A percentile compares a stretch with the other conserved stretches of the same genome.
These are phyloP conservation scores for Myriosclerotinia curreyana DNA, from an alignment of 2,329 filamentous ascomycete species.

Conservation along the genomic window DNA sequence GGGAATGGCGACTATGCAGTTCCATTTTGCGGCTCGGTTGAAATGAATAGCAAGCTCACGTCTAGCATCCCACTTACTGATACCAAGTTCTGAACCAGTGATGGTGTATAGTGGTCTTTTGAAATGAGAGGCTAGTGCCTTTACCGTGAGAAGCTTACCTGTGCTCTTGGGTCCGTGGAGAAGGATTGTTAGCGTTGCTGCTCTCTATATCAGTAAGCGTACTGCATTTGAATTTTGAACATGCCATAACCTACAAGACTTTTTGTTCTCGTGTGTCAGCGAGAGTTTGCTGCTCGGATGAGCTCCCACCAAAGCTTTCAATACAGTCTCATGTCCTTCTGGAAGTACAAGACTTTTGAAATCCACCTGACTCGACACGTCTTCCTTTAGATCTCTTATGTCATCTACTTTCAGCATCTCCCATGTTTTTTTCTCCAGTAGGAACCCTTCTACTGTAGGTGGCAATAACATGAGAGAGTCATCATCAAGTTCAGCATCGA, in stretches of 20 bases:
- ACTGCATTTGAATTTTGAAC: too few species aligned
- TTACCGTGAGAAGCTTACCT: not conserved
- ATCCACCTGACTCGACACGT: not conserved
- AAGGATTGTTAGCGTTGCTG: conserved; percentile 3
- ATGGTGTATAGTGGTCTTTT: conserved; percentile 9
- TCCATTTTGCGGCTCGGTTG: conserved; percentile 4
- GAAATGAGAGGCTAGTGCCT: conserved; percentile 5
- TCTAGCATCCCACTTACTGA: not conserved
- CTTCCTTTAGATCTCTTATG: not conserved
- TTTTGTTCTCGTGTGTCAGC: fast-evolving
- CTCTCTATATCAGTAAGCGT: not conserved
- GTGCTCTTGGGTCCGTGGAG: not conserved
- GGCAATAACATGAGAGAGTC: conserved; percentile 6
- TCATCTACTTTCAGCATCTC: not conserved
- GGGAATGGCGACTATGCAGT: conserved; percentile 6
- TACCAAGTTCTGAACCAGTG: not conserved
- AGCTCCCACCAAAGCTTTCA: conserved; percentile 8
- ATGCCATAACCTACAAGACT: not conserved
- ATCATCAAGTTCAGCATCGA: not conserved
- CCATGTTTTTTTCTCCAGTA: conserved; percentile 1
- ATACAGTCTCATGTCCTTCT: conserved; percentile 1
- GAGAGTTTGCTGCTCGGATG: not conserved
- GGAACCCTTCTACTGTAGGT: not conserved
- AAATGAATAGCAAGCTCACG: conserved; percentile 4
- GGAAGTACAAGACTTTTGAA: not conserved